Conservation (phyloP, 805 yeast species). For the Ogataea sp. region DNA sequence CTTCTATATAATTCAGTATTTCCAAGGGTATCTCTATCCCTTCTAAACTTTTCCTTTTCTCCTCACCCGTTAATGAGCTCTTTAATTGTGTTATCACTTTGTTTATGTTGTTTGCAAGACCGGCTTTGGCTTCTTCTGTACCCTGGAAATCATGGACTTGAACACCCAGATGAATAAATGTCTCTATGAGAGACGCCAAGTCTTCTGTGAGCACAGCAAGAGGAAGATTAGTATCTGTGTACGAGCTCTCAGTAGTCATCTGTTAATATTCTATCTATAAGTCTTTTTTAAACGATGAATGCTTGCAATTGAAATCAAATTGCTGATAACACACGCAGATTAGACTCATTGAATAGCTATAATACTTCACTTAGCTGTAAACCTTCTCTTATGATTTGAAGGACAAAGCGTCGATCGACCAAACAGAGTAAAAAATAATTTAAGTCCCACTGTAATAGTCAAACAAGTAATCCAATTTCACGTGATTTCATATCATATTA, state of each 20-base stretch:
- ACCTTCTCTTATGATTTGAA: too few relatives aligned
- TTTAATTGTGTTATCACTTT: slow-evolving; percentile 31
- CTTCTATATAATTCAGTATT: slow-evolving; percentile 86
- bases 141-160: slow-evolving; percentile 92
- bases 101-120: slow-evolving; percentile 36
- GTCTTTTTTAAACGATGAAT: too few relatives aligned
- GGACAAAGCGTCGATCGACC: too few relatives aligned
- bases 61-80: slow-evolving; percentile 9
- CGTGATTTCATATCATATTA: too few relatives aligned
- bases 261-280: background rate
- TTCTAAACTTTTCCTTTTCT: slow-evolving; percentile 24
- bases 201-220: slow-evolving; percentile 26
- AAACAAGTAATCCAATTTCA: too few relatives aligned
- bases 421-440: too few relatives aligned
- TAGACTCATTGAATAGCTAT: too few relatives aligned
- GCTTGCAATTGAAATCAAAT: too few relatives aligned
- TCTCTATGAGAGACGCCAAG: slow-evolving; percentile 55
- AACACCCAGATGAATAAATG: slow-evolving; percentile 83
- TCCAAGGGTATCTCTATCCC: slow-evolving; percentile 63
- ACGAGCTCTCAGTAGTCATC: slow-evolving; percentile 25
- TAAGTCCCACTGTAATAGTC: too few relatives aligned
- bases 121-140: slow-evolving; percentile 68
- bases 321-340: background rate
- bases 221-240: slow-evolving; percentile 14
- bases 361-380: too few relatives aligned